Percentiles rank a stretch among this genome's conserved stretches.
phyloP scores from a whole-genome alignment of 2,329 filamentous ascomycete genomes.

The Beauveria bassiana region DNA sequence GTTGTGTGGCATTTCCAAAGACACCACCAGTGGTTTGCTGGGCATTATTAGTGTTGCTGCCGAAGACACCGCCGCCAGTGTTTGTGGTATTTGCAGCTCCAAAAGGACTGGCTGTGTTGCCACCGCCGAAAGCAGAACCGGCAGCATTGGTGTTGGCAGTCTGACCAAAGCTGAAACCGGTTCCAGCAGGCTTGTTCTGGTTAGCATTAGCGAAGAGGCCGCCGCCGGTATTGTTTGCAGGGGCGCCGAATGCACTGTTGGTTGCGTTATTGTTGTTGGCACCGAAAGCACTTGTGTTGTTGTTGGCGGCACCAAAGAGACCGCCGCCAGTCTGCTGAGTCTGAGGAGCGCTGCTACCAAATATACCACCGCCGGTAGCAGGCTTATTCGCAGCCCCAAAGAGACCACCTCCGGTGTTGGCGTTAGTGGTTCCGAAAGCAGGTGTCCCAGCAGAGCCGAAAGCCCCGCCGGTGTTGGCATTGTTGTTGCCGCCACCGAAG shows the following conservation, averaged over 20 bases:
- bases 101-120: constrained; percentile 29
- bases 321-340: constrained; percentile 20
- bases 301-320: constrained; percentile 31
- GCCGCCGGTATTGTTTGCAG: constrained; percentile 21
- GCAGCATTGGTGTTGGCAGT: constrained; percentile 23
- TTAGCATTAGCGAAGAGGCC: constrained; percentile 38
- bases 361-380: constrained; percentile 29
- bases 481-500: constrained; percentile 28
- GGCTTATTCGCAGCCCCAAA: constrained; percentile 27
- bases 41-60: constrained; percentile 14
- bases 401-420: constrained; percentile 25
- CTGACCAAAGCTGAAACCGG: constrained; percentile 36
- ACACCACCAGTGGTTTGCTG: constrained; percentile 19
- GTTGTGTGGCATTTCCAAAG: constrained; percentile 27
- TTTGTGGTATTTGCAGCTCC: constrained; percentile 21
- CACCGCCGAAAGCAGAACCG: constrained; percentile 17
- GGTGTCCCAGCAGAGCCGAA: constrained; percentile 15
- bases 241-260: constrained; percentile 20
- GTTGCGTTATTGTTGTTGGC: constrained; percentile 15
- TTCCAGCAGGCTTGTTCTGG: constrained; percentile 29
- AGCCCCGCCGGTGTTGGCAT: constrained; percentile 21
- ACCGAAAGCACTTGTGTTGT: constrained; percentile 21
- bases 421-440: constrained; percentile 29
- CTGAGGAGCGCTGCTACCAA: constrained; percentile 24
- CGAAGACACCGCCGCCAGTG: constrained; percentile 25